phyloP scores from a whole-genome alignment of 805 yeast species.

The Lipomyces anomalus region DNA sequence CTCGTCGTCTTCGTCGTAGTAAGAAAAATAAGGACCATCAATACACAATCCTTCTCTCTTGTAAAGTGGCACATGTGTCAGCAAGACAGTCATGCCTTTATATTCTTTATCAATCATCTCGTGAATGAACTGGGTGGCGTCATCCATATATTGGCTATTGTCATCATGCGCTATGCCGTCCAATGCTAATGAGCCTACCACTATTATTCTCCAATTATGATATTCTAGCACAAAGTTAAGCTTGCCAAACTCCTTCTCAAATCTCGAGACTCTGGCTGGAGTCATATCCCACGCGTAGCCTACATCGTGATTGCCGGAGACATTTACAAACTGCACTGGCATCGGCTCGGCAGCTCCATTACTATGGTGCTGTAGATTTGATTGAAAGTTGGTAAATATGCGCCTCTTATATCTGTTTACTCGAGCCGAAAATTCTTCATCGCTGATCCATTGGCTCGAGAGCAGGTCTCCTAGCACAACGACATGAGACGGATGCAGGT shows the following conservation, averaged over 20 bases:
- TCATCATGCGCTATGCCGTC: conserved; percentile 88
- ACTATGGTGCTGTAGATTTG: too few relatives aligned
- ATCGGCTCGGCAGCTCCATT: conserved; percentile 1
- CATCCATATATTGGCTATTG: conserved; percentile 47
- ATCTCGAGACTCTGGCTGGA: conserved; percentile 82
- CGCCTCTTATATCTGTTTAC: conserved; percentile 50
- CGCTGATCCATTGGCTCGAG: conserved; percentile 91
- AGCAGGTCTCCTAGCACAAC: conserved; percentile 90
- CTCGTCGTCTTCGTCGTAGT: conserved; percentile 50
- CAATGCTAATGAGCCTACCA: conserved; percentile 69
- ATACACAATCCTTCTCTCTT: conserved; percentile 76
- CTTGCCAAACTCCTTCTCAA: conserved; percentile 66
- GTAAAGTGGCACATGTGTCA: conserved; percentile 87
- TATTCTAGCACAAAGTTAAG: conserved; percentile 78
- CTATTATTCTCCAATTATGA: conserved; percentile 79
- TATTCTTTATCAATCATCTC: conserved; percentile 42
- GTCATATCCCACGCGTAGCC: conserved; percentile 96
- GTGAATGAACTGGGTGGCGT: conserved; percentile 69
- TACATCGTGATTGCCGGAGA: conserved; percentile 93
- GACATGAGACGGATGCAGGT: conserved; percentile 71
- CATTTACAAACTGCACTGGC: conserved; percentile 50
- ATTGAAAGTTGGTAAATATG: conserved; percentile 33
- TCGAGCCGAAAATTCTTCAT: conserved; percentile 76
- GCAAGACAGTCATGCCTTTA: conserved; percentile 70
- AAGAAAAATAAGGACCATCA: conserved; percentile 75